Evolutionary conservation across 495 filamentous ascomycete species (phyloP).

Genomic region (Lophium mytilinum): DNA sequence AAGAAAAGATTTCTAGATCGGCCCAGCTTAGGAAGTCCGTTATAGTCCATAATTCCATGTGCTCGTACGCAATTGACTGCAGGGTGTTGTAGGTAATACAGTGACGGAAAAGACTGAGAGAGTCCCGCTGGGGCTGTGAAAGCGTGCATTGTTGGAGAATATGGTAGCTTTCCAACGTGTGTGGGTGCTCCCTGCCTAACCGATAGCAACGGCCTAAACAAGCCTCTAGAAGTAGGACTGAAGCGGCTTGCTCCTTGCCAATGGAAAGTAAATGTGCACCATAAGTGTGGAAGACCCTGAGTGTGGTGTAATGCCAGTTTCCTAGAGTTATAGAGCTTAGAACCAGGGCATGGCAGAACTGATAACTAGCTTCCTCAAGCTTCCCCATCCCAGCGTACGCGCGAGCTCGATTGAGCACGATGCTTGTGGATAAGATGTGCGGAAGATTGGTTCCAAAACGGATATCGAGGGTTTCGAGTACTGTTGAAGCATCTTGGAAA

Average conservation of each 20-base stretch:
- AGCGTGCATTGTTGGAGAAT: not conserved
- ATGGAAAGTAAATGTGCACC: not conserved
- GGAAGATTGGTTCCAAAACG: not conserved
- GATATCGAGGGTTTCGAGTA: not conserved
- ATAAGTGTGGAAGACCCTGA: not conserved
- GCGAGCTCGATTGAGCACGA: not conserved
- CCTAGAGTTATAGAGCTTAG: not conserved
- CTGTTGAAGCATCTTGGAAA: not conserved
- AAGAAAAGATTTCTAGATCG: not conserved
- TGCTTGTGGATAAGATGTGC: not conserved
- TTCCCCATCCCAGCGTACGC: not conserved
- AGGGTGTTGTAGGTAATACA: not conserved
- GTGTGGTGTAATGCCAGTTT: not conserved
- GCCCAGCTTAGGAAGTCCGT: not conserved
- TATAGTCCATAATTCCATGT: not conserved
- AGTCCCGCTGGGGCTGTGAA: not conserved
- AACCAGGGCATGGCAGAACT: not conserved
- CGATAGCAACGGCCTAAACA: not conserved
- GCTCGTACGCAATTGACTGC: not conserved
- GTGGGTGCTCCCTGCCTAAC: not conserved
- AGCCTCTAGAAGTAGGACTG: not conserved
- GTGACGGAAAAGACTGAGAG: not conserved
- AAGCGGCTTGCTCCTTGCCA: not conserved
- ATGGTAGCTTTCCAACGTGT: not conserved
- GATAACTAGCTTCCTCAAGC: not conserved